A percentile compares a stretch with the other conserved stretches of the same genome.
Evolutionary conservation across 345 rosid species (phyloP).

Genomic region (Trapa incisa): DNA sequence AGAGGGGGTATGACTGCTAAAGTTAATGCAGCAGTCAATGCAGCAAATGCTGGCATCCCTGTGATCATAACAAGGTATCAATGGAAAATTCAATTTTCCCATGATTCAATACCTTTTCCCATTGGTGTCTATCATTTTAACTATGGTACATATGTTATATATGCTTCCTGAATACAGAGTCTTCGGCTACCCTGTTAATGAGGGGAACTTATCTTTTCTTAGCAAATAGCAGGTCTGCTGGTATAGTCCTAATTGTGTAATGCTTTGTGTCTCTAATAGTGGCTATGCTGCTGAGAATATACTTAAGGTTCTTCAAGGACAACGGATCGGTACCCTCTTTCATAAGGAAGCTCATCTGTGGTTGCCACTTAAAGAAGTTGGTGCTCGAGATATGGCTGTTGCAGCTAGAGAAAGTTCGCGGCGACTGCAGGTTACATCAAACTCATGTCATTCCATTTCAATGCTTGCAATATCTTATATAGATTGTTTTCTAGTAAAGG

Average conservation of each 20-base stretch:
- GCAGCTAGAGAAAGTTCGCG: constrained; percentile 91
- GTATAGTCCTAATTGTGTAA: background rate
- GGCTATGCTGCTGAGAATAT: constrained; percentile 71
- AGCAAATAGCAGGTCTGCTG: background rate
- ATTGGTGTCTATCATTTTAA: background rate
- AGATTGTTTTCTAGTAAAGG: background rate
- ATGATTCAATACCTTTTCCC: background rate
- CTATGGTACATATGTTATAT: background rate
- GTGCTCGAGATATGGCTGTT: constrained; percentile 78
- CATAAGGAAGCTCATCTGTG: constrained; percentile 80
- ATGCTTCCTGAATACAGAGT: background rate
- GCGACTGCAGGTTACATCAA: constrained; percentile 57
- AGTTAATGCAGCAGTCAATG: constrained; percentile 92
- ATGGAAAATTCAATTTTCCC: background rate
- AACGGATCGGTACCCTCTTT: constrained; percentile 79
- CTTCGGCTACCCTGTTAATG: background rate
- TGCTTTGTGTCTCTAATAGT: constrained; percentile 26
- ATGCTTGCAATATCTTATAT: background rate
- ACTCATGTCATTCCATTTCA: constrained; percentile 2
- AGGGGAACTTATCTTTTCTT: background rate
- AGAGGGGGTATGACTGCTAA: constrained; percentile 99
- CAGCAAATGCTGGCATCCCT: constrained; percentile 85
- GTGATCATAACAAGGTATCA: constrained; percentile 86
- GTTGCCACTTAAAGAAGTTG: constrained; percentile 40
- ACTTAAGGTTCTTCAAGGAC: constrained; percentile 74